phyloP scores from a whole-genome alignment of 208 protist species.

The Angomonas deanei region DNA sequence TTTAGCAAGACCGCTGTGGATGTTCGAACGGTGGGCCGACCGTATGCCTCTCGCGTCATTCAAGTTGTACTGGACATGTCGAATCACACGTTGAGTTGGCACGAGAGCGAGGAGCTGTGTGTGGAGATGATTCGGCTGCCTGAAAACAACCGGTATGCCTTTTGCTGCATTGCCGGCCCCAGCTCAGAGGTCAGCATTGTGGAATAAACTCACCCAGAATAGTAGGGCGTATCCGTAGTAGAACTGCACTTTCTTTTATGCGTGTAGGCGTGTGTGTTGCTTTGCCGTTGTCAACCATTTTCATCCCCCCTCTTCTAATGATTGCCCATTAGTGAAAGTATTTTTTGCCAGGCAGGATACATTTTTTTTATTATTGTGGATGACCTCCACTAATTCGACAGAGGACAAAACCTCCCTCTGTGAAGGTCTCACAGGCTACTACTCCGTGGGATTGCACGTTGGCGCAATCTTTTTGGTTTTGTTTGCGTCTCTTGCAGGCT shows the following conservation, averaged over 20 bases:
- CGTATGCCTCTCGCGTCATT: conserved; percentile 30
- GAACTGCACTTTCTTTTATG: not conserved
- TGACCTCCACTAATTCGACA: not conserved
- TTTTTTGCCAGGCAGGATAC: not conserved
- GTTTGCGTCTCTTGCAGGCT: conserved; percentile 31
- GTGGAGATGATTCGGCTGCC: conserved; percentile 58
- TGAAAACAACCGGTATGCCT: conserved; percentile 27
- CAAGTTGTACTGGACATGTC: conserved; percentile 50
- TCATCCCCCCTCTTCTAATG: not conserved
- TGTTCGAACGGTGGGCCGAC: conserved; percentile 19
- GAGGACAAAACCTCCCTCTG: conserved; percentile 20
- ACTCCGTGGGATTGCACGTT: conserved; percentile 42
- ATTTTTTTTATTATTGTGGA: not conserved
- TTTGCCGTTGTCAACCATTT: not conserved
- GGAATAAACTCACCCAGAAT: too few relatives aligned
- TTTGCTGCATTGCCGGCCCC: conserved; percentile 31
- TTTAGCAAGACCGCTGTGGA: conserved; percentile 11
- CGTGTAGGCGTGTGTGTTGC: not conserved
- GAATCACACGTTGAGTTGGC: conserved; percentile 45
- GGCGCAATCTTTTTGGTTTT: conserved; percentile 42
- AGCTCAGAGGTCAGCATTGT: conserved; percentile 57
- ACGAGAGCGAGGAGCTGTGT: conserved; percentile 32
- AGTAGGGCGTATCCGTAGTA: too few relatives aligned
- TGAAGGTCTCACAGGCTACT: conserved; percentile 19
- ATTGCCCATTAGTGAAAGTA: too few relatives aligned